Evolutionary conservation across 176 grass and related monocot species (phyloP).

Genomic region (Triticum dicoccoides): DNA sequence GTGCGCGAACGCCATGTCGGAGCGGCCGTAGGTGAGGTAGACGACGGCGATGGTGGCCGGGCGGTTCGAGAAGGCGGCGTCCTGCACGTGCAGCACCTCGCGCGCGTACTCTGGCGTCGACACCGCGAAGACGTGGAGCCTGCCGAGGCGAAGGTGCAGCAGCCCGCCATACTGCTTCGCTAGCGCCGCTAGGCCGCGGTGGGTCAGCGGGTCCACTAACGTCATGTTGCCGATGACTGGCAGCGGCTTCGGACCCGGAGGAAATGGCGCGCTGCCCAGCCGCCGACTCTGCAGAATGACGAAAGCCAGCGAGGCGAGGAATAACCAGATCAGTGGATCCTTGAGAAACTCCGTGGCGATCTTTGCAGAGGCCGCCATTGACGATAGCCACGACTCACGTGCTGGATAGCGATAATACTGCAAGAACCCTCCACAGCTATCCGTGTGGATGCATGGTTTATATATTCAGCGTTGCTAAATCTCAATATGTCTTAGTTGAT

Average conservation of each 20-base stretch:
- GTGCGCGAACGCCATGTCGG: conserved; percentile 76
- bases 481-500: too few relatives aligned
- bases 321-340: background rate
- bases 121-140: background rate
- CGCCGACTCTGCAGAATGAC: background rate
- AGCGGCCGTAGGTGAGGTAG: background rate
- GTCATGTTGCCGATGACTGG: background rate
- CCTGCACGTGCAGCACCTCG: background rate
- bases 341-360: background rate
- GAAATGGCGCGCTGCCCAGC: background rate
- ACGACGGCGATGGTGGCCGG: background rate
- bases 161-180: background rate
- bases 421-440: too few relatives aligned
- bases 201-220: background rate
- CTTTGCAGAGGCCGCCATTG: background rate
- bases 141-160: background rate
- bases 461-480: too few relatives aligned
- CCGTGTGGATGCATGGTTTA: too few relatives aligned
- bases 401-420: too few relatives aligned
- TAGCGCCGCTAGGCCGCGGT: background rate
- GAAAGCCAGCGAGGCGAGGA: background rate
- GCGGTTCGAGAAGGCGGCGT: background rate
- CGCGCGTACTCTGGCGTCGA: background rate
- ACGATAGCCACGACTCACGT: background rate
- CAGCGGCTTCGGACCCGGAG: background rate